Percentiles rank a stretch among this genome's conserved stretches.
Conservation (phyloP, 2,329 filamentous ascomycete genomes). For the Fusarium guadeloupense region DNA sequence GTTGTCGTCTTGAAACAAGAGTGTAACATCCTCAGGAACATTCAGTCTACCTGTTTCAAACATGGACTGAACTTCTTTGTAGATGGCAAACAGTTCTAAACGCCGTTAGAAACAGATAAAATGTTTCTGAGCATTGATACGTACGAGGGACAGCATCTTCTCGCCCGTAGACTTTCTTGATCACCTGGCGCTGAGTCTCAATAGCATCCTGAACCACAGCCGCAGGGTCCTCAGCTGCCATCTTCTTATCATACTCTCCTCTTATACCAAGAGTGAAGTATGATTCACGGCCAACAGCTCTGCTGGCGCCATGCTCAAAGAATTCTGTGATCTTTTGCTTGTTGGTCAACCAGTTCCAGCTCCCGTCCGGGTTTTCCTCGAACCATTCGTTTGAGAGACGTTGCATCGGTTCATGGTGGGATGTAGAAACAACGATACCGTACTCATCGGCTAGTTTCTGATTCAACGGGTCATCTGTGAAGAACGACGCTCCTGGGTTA, state of each 20-base stretch:
- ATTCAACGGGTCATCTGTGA: constrained; percentile 67
- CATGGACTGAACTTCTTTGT: constrained; percentile 72
- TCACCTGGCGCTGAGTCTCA: constrained; percentile 61
- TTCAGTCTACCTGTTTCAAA: constrained; percentile 65
- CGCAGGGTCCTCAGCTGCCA: constrained; percentile 16
- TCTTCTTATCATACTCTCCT: constrained; percentile 29
- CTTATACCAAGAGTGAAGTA: constrained; percentile 31
- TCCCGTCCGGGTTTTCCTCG: constrained; percentile 8
- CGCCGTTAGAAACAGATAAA: rapidly evolving
- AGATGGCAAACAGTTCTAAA: constrained; percentile 68
- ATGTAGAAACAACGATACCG: constrained; percentile 25
- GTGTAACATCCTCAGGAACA: constrained; percentile 68
- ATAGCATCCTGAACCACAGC: constrained; percentile 24
- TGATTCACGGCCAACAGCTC: constrained; percentile 11
- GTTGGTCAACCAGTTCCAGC: constrained; percentile 29
- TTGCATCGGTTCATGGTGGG: constrained; percentile 32
- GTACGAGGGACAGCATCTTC: constrained; percentile 54
- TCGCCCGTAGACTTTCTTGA: constrained; percentile 60
- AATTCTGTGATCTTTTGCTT: constrained; percentile 24
- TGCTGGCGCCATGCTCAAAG: constrained; percentile 18
- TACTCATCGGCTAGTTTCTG: constrained; percentile 63
- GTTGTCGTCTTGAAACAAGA: constrained; percentile 72
- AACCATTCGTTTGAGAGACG: constrained; percentile 33
- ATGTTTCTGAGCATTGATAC: constrained; percentile 12
- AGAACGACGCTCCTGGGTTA: constrained; percentile 64